Base-by-base conservation (phyloP, 768 basidiomycete species). In the Tephrocybe sp. region DNA sequence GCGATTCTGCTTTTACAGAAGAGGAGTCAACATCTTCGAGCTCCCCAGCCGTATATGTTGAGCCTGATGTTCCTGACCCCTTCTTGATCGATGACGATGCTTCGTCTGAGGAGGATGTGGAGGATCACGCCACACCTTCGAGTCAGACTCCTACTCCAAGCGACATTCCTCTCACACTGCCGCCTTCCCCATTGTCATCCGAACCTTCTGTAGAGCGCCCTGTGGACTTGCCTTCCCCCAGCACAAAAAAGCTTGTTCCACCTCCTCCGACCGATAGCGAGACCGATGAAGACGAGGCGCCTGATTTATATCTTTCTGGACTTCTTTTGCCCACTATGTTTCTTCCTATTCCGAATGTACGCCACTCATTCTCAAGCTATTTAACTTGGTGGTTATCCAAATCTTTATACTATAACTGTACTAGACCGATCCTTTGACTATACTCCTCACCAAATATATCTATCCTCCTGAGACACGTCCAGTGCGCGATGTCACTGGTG, bases 321-420 rank as follows among this genome's bases (percentile, higher is more conserved):
- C 79, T 92, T 33, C 74, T 84, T 32, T 66, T 80, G 23, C 84
- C 89, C 31, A 85, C 83, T 31, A 86, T 92, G 85, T 92, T 92
- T 65, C 70, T 92, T 41, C 90, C 90, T n/a, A 87, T 92, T 38
- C 90, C 91, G 45, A 90, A 90, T 73, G 90, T 92, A 78, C 82
- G 87, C 80, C 70, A 60, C 58, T 69, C 70, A 44, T 68, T 79
- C 55, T 78, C 76, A 40, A 72, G 66, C 16, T 67, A 73, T 52
- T 71, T 87, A 39, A 74, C 76, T 10, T 87, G 82, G 82, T 85
- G 80, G 82, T 66, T 87, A 64, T 74, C 63, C 65, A 72, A 70
- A 69, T 62, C 71, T 69, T 65, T 71, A 66, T 77, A 73, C 64
- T 63, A 68, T 69, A 74, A 60, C 39, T 69, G 63, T 71, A 70